These are phyloP conservation scores for Macaranga tanarius DNA, from an alignment of 441 rosid genomes.

Conservation along the genomic window DNA sequence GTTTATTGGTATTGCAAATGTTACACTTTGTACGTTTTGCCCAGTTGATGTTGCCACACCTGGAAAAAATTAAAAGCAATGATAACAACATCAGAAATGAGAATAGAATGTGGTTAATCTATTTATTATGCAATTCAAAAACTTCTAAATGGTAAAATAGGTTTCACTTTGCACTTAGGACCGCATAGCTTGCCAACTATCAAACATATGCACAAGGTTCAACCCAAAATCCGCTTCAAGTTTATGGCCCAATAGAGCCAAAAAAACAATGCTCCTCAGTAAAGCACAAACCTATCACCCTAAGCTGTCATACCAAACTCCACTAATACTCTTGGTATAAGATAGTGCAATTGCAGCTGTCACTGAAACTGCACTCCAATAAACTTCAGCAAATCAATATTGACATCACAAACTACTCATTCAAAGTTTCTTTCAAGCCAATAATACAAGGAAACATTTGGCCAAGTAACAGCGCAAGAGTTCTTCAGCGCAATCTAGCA, in stretches of 20 bases:
- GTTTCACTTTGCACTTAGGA: background rate
- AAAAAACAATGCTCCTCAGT: no score
- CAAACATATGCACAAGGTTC: background rate
- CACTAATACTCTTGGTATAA: background rate
- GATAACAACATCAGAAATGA: slow-evolving; percentile 2
- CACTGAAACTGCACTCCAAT: background rate
- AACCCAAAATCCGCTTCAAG: background rate
- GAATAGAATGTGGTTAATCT: background rate
- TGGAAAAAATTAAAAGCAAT: slow-evolving; percentile 29
- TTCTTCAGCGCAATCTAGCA: background rate
- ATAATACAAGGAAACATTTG: background rate
- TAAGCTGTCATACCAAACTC: background rate
- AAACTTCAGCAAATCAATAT: background rate
- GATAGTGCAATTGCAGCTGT: background rate
- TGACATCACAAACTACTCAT: background rate
- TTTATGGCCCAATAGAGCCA: background rate
- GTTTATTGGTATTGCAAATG: slow-evolving; percentile 94
- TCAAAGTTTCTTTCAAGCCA: background rate
- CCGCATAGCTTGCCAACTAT: background rate
- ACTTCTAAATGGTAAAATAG: background rate
- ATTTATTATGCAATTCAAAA: background rate
- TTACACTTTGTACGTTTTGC: slow-evolving; percentile 92
- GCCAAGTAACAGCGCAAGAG: background rate
- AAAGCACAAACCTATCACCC: no score
- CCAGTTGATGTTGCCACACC: slow-evolving; percentile 98